Evolutionary conservation across 306 rosid species (phyloP).

Genomic region (Inga laurina): DNA sequence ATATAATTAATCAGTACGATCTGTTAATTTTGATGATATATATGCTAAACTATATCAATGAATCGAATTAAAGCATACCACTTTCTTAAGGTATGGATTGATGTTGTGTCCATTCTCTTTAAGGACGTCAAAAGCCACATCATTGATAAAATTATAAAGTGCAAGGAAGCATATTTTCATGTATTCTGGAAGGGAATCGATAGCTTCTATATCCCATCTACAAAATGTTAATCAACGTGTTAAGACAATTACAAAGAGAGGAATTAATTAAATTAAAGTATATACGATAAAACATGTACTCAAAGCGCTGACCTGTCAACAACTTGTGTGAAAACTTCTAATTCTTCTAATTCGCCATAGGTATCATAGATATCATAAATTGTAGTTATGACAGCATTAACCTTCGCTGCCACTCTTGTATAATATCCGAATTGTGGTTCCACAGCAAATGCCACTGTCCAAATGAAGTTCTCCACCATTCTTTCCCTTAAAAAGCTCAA

Average conservation of each 20-base stretch:
- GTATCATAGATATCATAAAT: neutral
- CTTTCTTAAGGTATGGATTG: neutral
- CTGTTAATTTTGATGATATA: no score
- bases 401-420: neutral
- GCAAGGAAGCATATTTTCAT: neutral
- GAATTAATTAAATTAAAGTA: no score
- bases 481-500: neutral
- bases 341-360: neutral
- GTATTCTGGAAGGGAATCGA: neutral
- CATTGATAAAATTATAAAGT: neutral
- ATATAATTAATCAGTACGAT: no score
- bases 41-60: no score
- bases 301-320: neutral
- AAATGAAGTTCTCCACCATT: neutral
- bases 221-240: neutral
- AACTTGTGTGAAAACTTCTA: neutral
- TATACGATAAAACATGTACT: no score
- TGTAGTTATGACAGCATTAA: neutral
- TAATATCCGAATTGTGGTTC: neutral
- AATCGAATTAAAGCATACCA: neutral
- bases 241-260: neutral
- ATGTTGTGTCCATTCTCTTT: neutral
- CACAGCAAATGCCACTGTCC: neutral
- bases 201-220: neutral
- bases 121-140: neutral